phyloP scores from a whole-genome alignment of 2,329 filamentous ascomycete genomes.

The Mariannaea sp. region DNA sequence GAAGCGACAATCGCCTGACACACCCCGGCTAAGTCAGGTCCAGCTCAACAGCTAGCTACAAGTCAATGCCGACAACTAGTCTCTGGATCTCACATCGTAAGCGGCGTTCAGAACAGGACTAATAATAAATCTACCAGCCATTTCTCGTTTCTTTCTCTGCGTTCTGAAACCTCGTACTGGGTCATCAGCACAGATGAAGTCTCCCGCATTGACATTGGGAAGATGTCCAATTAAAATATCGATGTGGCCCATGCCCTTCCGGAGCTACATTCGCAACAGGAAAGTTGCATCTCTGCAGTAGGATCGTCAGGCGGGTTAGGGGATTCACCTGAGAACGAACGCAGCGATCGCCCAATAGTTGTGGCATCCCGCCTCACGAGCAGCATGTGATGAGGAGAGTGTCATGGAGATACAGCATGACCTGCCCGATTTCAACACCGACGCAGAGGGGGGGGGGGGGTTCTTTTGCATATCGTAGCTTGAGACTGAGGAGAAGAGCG shows the following conservation, averaged over 20 bases:
- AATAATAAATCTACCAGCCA: background rate
- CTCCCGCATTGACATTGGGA: background rate
- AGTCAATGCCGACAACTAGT: no score
- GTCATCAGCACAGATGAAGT: slow-evolving; percentile 6
- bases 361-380: slow-evolving; percentile 4
- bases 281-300: slow-evolving; percentile 1
- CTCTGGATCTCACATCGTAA: slow-evolving; percentile 4
- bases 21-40: background rate
- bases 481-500: no score
- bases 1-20: background rate
- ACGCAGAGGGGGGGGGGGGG: background rate
- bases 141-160: background rate
- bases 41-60: no score
- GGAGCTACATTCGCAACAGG: slow-evolving; percentile 2
- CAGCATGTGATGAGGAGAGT: background rate
- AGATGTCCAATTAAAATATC: slow-evolving; percentile 2
- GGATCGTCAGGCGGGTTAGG: background rate
- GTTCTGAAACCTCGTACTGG: background rate
- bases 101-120: background rate
- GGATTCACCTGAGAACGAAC: background rate
- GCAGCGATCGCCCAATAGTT: slow-evolving; percentile 8
- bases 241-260: slow-evolving; percentile 3
- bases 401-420: background rate
- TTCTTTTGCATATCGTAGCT: no score
- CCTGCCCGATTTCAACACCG: slow-evolving; percentile 9